Evolutionary conservation across 139 green algal genomes (phyloP).

Genomic region (Astrephomene gubernaculifera): DNA sequence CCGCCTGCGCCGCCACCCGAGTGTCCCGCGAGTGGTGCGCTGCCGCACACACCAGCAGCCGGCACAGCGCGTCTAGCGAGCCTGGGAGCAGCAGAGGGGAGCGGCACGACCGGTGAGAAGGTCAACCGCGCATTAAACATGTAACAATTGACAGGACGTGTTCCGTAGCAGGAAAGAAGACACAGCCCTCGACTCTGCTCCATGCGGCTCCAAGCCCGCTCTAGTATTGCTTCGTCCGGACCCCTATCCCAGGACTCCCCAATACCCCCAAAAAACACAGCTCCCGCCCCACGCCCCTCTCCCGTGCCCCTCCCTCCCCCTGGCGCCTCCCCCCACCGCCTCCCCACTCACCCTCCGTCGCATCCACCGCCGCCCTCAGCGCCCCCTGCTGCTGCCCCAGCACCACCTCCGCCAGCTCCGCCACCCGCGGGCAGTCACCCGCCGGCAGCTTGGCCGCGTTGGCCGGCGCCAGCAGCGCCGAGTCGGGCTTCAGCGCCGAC

Average conservation of each 20-base stretch:
- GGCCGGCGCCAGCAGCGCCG: constrained; percentile 62
- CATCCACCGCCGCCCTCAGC: constrained; percentile 4
- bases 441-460: constrained; percentile 66
- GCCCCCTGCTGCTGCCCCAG: constrained; percentile 9
- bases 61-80: constrained; percentile 40
- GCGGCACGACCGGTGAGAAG: too few relatives aligned
- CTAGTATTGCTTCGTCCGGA: too few relatives aligned
- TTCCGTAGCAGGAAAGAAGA: too few relatives aligned
- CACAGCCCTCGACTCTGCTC: too few relatives aligned
- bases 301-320: background rate
- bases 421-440: constrained; percentile 51
- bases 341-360: constrained; percentile 7
- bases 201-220: too few relatives aligned
- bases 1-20: constrained; percentile 32
- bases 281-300: background rate
- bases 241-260: too few relatives aligned
- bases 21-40: constrained; percentile 51
- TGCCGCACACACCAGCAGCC: constrained; percentile 53
- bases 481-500: constrained; percentile 49
- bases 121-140: too few relatives aligned
- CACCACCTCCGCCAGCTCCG: constrained; percentile 44
- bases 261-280: background rate
- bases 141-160: too few relatives aligned
- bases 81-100: constrained; percentile 39
- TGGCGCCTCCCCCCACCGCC: background rate